A percentile compares a stretch with the other conserved stretches of the same genome.
Evolutionary conservation across 352 stramenopile species (phyloP).

Genomic region (Saprolegnia parasitica): DNA sequence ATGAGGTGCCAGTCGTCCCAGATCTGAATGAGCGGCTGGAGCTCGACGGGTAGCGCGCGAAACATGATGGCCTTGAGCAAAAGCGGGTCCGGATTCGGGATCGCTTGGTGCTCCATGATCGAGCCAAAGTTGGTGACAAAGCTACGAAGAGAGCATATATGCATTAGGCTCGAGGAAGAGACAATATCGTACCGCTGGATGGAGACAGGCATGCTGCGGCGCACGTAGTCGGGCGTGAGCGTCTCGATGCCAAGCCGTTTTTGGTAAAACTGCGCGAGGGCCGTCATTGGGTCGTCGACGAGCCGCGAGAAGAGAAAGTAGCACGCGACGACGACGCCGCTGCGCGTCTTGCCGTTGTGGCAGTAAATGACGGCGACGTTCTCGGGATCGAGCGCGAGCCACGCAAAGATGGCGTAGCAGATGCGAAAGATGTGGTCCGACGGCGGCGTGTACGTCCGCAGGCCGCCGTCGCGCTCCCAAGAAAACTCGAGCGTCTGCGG

Average conservation of each 20-base stretch:
- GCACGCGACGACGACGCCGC: conserved; percentile 88
- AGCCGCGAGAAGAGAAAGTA: conserved; percentile 87
- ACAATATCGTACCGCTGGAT: conserved; percentile 42
- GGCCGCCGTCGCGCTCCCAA: conserved; percentile 69
- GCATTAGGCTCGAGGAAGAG: background rate
- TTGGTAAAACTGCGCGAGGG: conserved; percentile 89
- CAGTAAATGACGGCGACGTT: conserved; percentile 89
- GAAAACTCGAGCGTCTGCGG: conserved; percentile 78
- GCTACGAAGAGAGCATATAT: background rate
- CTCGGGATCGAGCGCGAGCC: conserved; percentile 68
- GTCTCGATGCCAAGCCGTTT: conserved; percentile 72
- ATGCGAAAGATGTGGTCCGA: conserved; percentile 86
- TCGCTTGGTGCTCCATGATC: conserved; percentile 47
- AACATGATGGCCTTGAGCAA: conserved; percentile 78
- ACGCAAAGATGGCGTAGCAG: conserved; percentile 91
- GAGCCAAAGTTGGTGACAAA: conserved; percentile 67
- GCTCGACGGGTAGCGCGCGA: conserved; percentile 58
- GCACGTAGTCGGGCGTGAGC: conserved; percentile 54
- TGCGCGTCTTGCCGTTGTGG: conserved; percentile 90
- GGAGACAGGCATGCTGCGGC: conserved; percentile 65
- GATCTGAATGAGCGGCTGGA: conserved; percentile 75
- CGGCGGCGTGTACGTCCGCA: conserved; percentile 78
- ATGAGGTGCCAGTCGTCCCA: conserved; percentile 73
- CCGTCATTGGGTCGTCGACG: conserved; percentile 63
- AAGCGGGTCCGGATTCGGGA: conserved; percentile 57